Evolutionary conservation across 805 yeast species (phyloP), one percentile per base, ranked within the genome.

Genomic region (Saturnispora silvae): DNA sequence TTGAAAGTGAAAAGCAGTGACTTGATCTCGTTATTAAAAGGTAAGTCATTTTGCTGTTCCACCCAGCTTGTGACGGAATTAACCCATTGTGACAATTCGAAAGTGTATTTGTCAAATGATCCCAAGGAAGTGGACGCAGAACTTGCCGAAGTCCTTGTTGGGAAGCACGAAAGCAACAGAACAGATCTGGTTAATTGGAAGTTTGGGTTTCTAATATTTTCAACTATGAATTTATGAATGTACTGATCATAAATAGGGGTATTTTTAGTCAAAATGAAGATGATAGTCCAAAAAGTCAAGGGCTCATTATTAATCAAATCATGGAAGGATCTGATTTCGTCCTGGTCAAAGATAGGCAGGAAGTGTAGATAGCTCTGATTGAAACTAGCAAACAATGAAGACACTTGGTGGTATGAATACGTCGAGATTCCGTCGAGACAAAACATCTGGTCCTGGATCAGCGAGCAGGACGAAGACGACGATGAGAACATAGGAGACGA

Each of bases 261-360:
- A 20, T 53, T 46, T 19, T 32, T 27, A 10, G 50, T 33, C 4
- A 49, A 42, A 3, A 52, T 38, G 30, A 41, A 53, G 11, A 53
- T 45, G 11, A 55, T 47, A 24, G 60, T 43, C 62, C 62, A 57
- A 43, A 56, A 57, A n/a, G 56, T 43, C 6, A 55, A 35, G n/a
- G 45, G 42, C 9, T 53, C 49, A 17, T 43, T 35, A n/a, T n/a
- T n/a, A n/a, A n/a, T n/a, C n/a, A n/a, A n/a, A n/a, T n/a, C n/a
- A n/a, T n/a, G n/a, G n/a, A n/a, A n/a, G n/a, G n/a, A n/a, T n/a
- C n/a, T n/a, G n/a, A n/a, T n/a, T n/a, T n/a, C n/a, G n/a, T n/a
- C n/a, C n/a, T n/a, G n/a, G n/a, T n/a, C n/a, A 11, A 57, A 43
- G 19, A 56, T 49, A 13, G 60, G 61, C 3, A 49, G 37, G 22